Evolutionary conservation across 495 filamentous ascomycete genomes (phyloP).

Genomic region (Hypoxylon rickii): DNA sequence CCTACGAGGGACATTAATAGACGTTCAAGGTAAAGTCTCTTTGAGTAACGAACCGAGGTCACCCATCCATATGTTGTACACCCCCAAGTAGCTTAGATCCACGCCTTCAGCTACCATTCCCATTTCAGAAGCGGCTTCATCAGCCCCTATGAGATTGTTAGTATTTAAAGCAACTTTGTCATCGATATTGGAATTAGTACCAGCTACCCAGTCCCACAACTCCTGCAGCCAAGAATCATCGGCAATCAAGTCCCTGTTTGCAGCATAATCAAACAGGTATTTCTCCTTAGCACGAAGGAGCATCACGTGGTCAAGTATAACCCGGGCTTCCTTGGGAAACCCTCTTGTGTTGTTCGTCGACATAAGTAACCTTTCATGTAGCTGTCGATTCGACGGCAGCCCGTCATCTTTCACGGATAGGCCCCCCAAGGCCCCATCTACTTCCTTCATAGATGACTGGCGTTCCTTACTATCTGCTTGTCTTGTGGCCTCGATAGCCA

Average conservation of each 20-base stretch:
- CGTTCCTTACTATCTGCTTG: conserved; percentile 9
- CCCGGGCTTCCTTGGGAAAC: conserved; percentile 44
- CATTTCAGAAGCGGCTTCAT: conserved; percentile 63
- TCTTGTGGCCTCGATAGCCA: conserved; percentile 8
- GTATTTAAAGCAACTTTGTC: not conserved
- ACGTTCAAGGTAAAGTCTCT: not conserved
- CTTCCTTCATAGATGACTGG: not conserved
- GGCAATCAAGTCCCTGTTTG: conserved; percentile 67
- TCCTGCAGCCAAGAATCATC: conserved; percentile 78
- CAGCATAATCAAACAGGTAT: conserved; percentile 75
- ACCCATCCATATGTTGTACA: conserved; percentile 79
- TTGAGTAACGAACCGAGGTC: conserved; percentile 59
- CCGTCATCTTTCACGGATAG: conserved; percentile 12
- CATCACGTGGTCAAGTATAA: conserved; percentile 49
- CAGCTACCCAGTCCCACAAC: conserved; percentile 76
- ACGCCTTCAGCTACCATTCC: conserved; percentile 75
- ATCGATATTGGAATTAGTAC: conserved; percentile 45
- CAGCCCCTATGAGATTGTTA: conserved; percentile 57
- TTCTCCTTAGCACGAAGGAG: conserved; percentile 65
- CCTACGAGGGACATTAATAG: conserved; percentile 32
- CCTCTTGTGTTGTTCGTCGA: conserved; percentile 48
- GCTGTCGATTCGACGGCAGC: conserved; percentile 44
- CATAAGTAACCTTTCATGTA: conserved; percentile 52
- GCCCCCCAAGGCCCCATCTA: conserved; percentile 6
- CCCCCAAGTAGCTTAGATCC: conserved; percentile 85